Evolutionary conservation across 768 basidiomycete species (phyloP), one percentile per base, ranked within the genome.

Genomic region (Lanmaoa rubissima): DNA sequence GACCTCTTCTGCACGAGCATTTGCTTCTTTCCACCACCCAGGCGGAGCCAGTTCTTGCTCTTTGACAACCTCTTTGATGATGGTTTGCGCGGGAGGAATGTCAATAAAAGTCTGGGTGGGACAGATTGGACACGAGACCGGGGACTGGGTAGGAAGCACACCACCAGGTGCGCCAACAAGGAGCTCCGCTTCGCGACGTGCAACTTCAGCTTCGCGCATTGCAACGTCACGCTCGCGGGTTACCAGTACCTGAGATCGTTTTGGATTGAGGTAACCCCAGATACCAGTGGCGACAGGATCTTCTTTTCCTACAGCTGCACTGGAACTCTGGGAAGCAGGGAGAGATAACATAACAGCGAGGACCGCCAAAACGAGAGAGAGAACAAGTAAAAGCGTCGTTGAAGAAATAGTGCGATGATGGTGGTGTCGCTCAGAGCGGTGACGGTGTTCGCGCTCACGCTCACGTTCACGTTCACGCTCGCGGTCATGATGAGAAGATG

Each of bases 271-370:
- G 57, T 86, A 86, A 3, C 86, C 83, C 76, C 85, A 82, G 36
- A 92, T 79, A 19, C 88, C 86, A 11, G 78, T 75, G 5, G 78
- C 54, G 12, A 52, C 68, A 14, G 80, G 67, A 2, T 76, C 76
- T 0, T 76, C 70, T 24, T 75, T 71, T 40, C 71, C 74, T 16
- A 56, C 59, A 5, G 54, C 51, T 0, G 76, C 34, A 0, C 69
- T 61, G 19, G 74, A 55, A n/a, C 74, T 61, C 45, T 75, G 75
- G 43, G 79, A 75, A 0, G 85, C 84, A 1, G 92, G 92, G 5
- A 94, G 79, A 3, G 92, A 92, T 26, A 94, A 83, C 90, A 94
- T 92, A 65, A 94, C 85, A 5, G 92, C 91, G n/a, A 94, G 80
- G 24, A 92, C 90, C 36, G 91, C 92, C 28, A 94, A 78, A 48